These are phyloP conservation scores for Proteromonas lacertae DNA, from an alignment of 352 stramenopile species.

Conservation along the genomic window DNA sequence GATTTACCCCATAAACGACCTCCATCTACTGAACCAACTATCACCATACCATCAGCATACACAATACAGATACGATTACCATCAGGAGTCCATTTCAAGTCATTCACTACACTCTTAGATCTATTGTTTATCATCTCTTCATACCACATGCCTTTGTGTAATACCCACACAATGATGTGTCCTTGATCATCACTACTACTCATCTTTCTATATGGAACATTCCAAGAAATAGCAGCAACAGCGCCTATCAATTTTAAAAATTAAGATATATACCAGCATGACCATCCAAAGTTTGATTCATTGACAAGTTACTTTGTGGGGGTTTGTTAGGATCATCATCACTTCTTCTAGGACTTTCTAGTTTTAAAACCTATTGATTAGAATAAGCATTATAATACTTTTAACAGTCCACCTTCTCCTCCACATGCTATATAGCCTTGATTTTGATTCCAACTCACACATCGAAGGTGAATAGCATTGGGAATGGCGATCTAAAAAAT, in stretches of 20 bases:
- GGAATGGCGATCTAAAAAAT: conserved; percentile 45
- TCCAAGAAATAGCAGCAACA: conserved; percentile 59
- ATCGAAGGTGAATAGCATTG: conserved; percentile 52
- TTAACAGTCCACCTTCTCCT: conserved; percentile 51
- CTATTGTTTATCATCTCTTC: conserved; percentile 85
- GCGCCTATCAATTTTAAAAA: conserved; percentile 8
- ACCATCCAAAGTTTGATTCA: conserved; percentile 69
- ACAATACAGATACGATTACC: conserved; percentile 71
- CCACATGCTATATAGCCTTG: conserved; percentile 66
- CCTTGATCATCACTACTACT: conserved; percentile 67
- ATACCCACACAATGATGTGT: conserved; percentile 73
- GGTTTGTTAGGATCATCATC: conserved; percentile 7
- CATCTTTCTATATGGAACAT: conserved; percentile 62
- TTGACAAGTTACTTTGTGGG: conserved; percentile 45
- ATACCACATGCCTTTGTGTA: conserved; percentile 60
- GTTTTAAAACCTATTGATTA: conserved; percentile 45
- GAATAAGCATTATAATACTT: too few relatives aligned
- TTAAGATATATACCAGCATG: conserved; percentile 22
- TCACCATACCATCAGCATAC: conserved; percentile 64
- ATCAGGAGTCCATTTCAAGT: conserved; percentile 72
- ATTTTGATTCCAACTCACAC: conserved; percentile 51
- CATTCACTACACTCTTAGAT: conserved; percentile 56
- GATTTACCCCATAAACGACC: conserved; percentile 69
- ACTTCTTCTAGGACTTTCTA: conserved; percentile 15
- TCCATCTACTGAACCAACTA: conserved; percentile 59